Base-by-base conservation (phyloP, 768 basidiomycete genomes). In the Lentinus tigrinus region DNA sequence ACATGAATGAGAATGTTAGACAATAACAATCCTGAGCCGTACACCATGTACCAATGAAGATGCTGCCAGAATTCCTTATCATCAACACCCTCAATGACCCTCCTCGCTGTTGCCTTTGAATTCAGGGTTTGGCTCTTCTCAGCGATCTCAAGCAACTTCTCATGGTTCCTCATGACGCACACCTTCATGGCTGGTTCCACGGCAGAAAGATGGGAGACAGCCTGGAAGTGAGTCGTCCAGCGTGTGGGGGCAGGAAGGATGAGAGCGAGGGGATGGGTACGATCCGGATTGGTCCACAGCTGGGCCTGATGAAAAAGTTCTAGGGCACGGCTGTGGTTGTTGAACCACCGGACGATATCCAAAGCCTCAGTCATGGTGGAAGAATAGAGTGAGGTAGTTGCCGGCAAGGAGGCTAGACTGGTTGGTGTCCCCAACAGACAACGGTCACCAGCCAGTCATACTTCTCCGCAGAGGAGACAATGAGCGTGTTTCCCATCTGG, bases 281-380 rank as follows among this genome's bases (percentile, higher is more conserved):
- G 16, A 2, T 37, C 24, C 3, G n/a, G 28, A 24, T 27, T 21
- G 3, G 23, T 52, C 9, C 19, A 17, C 27, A 7, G n/a, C 52
- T 68, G 62, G 24, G 64, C 62, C 5, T 51, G 38, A 1, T 61
- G 52, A 16, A 73, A 14, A 2, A 57, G 49, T 7, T 57, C 62
- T 1, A 71, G 60, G 0, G 69, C 65, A 3, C 19, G 27, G 3
- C 57, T 38, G 38, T 73, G 72, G 57, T 67, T 70, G 47, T 70
- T 72, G 44, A 72, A 71, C 65, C 66, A 73, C 27, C 66, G 67
- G 39, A 71, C 57, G 9, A 69, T 52, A 11, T 66, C 64, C 14
- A 66, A 26, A 0, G 60, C 63, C 0, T 36, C 42, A 6, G 60
- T 47, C 8, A 57, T 16, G 3, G 48, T 57, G 1, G 34, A 10